A percentile compares a stretch with the other conserved stretches of the same genome.
phyloP scores from a whole-genome alignment of 805 yeast genomes.

The Candida arabinofermentans region DNA sequence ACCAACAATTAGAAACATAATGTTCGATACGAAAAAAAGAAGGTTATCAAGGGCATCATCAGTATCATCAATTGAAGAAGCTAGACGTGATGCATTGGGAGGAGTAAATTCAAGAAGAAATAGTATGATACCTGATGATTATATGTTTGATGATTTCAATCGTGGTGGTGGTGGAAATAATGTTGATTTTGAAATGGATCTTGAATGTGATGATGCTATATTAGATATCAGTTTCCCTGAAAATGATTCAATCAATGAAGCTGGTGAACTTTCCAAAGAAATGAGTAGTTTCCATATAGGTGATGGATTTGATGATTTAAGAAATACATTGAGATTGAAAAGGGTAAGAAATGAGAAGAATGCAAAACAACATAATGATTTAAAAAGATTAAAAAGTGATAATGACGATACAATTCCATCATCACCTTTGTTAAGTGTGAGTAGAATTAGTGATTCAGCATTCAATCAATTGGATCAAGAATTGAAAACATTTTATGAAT shows the following conservation, averaged over 20 bases:
- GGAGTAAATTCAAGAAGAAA: conserved; percentile 12
- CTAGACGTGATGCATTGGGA: conserved; percentile 17
- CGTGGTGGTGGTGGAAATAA: neutral
- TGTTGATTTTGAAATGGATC: neutral
- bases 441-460: neutral
- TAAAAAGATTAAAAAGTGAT: neutral
- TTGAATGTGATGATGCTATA: conserved; percentile 19
- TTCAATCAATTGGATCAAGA: neutral
- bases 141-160: neutral
- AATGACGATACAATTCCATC: neutral
- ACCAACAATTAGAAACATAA: neutral
- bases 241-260: neutral
- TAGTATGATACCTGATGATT: neutral
- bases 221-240: conserved; percentile 13
- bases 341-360: conserved; percentile 1
- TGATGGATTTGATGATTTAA: conserved; percentile 12
- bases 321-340: conserved; percentile 1
- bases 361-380: neutral
- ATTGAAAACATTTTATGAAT: conserved; percentile 1
- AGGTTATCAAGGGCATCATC: conserved; percentile 17
- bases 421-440: neutral
- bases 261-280: neutral
- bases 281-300: neutral
- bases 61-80: conserved; percentile 26
- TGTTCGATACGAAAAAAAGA: too few relatives aligned